Evolutionary conservation across 2,329 filamentous ascomycete species (phyloP), one percentile per base, ranked within the genome.

Genomic region (Coniochaeta sp.): DNA sequence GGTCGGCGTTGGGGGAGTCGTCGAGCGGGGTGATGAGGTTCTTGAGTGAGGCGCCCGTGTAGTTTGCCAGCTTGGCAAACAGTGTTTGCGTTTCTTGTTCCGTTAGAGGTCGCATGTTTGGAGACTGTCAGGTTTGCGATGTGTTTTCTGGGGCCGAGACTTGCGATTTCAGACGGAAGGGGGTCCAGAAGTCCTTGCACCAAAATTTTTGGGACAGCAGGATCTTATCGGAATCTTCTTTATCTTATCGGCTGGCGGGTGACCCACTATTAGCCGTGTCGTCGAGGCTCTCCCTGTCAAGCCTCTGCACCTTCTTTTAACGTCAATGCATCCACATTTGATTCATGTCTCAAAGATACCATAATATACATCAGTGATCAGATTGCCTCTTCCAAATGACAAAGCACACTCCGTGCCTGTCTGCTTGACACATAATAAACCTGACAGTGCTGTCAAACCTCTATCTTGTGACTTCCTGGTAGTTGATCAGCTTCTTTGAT

Each of bases 1-100:
- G 87, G 74, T 95, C 90, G 66, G 83, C 81, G 63, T 87, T 83
- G 68, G 83, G 81, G 47, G 82, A 84, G 75, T 87, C 81, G 69
- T 88, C 83, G 63, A 89, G 79, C 11, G 89, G 88, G 56, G 88
- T 85, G 68, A 93, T 91, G 66, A 97, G 84, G 74, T 91, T 87
- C 75, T 92, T 93, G 67, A 97, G 83, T 19, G 90, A 93, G 68
- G 84, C 85, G 66, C 93, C 92, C 26, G 90, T 95, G 80, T 98
- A 99, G 74, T 92, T 90, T 61, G 95, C 95, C 44, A 99, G 86
- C 63, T 69, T 69, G 60, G 66, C 85, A 76, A 97, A 96, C 68
- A 97, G 86, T 1, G 89, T 90, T 73, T 90, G 86, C 61, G 88
- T 90, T 77, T 92, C 89, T 70, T 80, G 76, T 74, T 91, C 91